Evolutionary conservation across 257 asterid species (phyloP).

Genomic region (Ligustrum vulgare): DNA sequence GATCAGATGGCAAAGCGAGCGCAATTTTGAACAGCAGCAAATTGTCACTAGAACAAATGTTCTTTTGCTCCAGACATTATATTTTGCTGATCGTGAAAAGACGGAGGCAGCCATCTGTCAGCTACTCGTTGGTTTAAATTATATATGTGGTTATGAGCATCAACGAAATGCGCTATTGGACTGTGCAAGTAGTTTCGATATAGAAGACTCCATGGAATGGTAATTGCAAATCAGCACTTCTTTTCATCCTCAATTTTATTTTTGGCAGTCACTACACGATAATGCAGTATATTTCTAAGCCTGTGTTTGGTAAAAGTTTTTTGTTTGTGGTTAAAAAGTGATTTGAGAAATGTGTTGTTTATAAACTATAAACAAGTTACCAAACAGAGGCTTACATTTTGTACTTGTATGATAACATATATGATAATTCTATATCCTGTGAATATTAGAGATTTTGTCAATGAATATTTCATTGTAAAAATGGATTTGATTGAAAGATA

Average conservation of each 20-base stretch:
- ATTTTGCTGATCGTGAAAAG: conserved; percentile 75
- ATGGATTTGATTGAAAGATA: conserved; percentile 19
- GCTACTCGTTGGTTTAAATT: conserved; percentile 78
- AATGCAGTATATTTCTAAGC: not conserved
- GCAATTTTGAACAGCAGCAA: conserved; percentile 88
- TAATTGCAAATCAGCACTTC: conserved; percentile 51
- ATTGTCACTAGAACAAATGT: conserved; percentile 71
- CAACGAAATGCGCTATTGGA: conserved; percentile 88
- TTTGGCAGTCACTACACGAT: not conserved
- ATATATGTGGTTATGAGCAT: conserved; percentile 85
- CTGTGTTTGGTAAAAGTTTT: too few relatives aligned
- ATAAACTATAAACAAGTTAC: too few relatives aligned
- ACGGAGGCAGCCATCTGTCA: conserved; percentile 74
- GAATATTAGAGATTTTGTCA: conserved; percentile 34
- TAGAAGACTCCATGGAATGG: conserved; percentile 80
- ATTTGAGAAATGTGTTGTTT: too few relatives aligned
- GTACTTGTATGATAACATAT: conserved; percentile 25
- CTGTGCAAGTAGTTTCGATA: conserved; percentile 86
- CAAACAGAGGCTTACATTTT: not conserved
- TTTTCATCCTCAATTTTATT: conserved; percentile 36
- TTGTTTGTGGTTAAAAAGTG: too few relatives aligned
- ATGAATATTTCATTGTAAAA: conserved; percentile 21
- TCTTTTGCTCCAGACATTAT: conserved; percentile 78
- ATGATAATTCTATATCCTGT: conserved; percentile 32
- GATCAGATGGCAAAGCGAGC: conserved; percentile 94